Evolutionary conservation across 2,329 filamentous ascomycete genomes (phyloP), one percentile per base, ranked within the genome.

Genomic region (Cercospora beticola): DNA sequence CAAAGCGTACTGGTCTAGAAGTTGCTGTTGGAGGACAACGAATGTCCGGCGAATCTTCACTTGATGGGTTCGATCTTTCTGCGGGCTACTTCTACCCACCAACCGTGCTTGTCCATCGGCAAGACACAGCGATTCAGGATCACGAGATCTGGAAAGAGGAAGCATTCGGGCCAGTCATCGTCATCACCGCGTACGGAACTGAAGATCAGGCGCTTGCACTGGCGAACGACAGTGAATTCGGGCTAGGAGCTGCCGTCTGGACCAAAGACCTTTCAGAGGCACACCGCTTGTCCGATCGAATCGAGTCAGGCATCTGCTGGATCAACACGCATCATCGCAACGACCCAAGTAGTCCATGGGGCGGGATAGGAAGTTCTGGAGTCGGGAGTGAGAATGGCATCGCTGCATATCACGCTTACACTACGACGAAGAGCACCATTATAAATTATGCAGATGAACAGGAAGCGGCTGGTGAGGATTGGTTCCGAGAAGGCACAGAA

Each of bases 371-470:
- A 72, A 82, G 81, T 40, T 83, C 86, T 1, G 90, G 90, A 0
- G 85, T 92, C 0, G 90, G 90, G 1, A 92, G 89, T 69, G 90
- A 93, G 81, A 92, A 92, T 74, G 90, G 90, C 0, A 73, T 88
- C 0, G 90, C 82, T 71, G 81, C 81, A 0, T 83, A 82, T 57
- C 75, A 79, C 66, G 79, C 80, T 2, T 83, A 83, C 63, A 83
- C 81, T 0, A 80, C 79, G 33, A 84, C 84, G 12, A 91, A 90
- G 80, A 91, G 89, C 75, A 89, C 87, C 0, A 86, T 91, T 31
- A 85, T 92, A 70, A 92, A 91, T 76, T 92, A 90, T 72, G 89
- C 87, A 0, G 83, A 84, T 0, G 79, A 79, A 0, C 83, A 86
- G 62, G 86, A 89, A 72, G 76, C 76, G 0, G 81, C 79, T 12